A percentile compares a stretch with the other conserved stretches of the same genome.
These are phyloP conservation scores for Penicillium subrubescens DNA, from an alignment of 495 filamentous ascomycete genomes.

Conservation along the genomic window DNA sequence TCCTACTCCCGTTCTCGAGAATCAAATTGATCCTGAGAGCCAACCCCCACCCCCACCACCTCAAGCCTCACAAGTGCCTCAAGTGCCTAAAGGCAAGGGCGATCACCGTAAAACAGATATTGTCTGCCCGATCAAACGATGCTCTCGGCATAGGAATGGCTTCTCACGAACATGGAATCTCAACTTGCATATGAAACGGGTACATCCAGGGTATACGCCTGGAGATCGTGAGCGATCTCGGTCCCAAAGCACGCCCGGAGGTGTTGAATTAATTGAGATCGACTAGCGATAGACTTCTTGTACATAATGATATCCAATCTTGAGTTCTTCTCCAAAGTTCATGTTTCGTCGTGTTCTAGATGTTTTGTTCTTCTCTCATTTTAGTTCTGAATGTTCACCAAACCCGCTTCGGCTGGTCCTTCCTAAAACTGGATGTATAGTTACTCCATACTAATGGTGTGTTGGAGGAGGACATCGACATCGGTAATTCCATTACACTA, in stretches of 20 bases:
- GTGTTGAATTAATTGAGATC: slow-evolving; percentile 7
- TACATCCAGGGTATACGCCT: slow-evolving; percentile 31
- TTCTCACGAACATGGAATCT: slow-evolving; percentile 47
- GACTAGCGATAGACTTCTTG: slow-evolving; percentile 8
- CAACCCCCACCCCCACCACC: neutral
- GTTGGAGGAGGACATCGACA: neutral
- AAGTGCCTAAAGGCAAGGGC: slow-evolving; percentile 28
- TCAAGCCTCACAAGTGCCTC: neutral
- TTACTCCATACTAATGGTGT: neutral
- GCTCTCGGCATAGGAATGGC: slow-evolving; percentile 33
- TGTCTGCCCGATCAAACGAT: slow-evolving; percentile 36
- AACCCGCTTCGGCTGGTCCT: slow-evolving; percentile 14
- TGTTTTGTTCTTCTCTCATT: neutral
- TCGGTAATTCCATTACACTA: slow-evolving; percentile 21
- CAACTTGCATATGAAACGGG: slow-evolving; percentile 39
- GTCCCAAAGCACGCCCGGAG: slow-evolving; percentile 2
- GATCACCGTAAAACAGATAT: slow-evolving; percentile 34
- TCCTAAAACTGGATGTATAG: neutral
- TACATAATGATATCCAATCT: slow-evolving; percentile 5
- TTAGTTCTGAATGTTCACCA: neutral
- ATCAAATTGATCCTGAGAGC: neutral
- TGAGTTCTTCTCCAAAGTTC: neutral
- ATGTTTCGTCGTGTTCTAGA: neutral
- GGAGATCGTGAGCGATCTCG: slow-evolving; percentile 6
- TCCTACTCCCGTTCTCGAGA: neutral